A percentile compares a stretch with the other conserved stretches of the same genome.
Evolutionary conservation across 768 basidiomycete genomes (phyloP).

Genomic region (Termitomyces bulborhizus): DNA sequence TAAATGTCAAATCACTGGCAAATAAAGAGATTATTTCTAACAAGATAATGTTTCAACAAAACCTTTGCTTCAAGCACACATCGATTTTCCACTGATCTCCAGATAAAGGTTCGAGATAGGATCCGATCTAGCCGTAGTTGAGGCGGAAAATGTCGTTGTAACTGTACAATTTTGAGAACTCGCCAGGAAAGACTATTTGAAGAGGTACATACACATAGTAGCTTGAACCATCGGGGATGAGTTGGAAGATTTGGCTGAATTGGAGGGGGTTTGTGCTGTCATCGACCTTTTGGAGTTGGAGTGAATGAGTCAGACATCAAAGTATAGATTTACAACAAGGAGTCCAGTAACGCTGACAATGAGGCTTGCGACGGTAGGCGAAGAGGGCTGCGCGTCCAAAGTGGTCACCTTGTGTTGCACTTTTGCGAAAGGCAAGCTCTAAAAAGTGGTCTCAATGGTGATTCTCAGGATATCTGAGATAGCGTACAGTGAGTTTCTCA

Average conservation of each 20-base stretch:
- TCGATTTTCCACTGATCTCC: conserved; percentile 1
- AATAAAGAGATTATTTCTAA: conserved; percentile 9
- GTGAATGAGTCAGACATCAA: not conserved
- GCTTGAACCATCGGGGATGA: conserved; percentile 64
- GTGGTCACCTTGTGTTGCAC: conserved; percentile 81
- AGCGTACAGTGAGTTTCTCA: conserved; percentile 66
- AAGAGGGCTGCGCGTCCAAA: conserved; percentile 84
- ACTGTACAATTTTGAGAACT: conserved; percentile 28
- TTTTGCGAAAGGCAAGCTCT: conserved; percentile 76
- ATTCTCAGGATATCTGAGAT: not conserved
- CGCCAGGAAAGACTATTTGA: not conserved
- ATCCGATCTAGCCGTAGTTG: conserved; percentile 50
- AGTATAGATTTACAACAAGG: conserved; percentile 48
- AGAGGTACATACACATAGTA: conserved; percentile 75
- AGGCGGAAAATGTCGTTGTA: conserved; percentile 92
- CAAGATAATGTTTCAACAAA: not conserved
- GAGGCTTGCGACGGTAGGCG: conserved; percentile 43
- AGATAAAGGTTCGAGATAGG: not conserved
- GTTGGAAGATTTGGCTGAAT: conserved; percentile 92
- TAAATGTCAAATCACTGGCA: conserved; percentile 3
- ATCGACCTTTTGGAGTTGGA: conserved; percentile 56
- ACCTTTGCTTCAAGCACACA: not conserved
- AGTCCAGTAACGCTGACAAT: conserved; percentile 88
- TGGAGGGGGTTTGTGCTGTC: conserved; percentile 72
- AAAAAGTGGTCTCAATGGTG: not conserved